Base-by-base conservation (phyloP, 805 yeast genomes). In the Candida dendrica region DNA sequence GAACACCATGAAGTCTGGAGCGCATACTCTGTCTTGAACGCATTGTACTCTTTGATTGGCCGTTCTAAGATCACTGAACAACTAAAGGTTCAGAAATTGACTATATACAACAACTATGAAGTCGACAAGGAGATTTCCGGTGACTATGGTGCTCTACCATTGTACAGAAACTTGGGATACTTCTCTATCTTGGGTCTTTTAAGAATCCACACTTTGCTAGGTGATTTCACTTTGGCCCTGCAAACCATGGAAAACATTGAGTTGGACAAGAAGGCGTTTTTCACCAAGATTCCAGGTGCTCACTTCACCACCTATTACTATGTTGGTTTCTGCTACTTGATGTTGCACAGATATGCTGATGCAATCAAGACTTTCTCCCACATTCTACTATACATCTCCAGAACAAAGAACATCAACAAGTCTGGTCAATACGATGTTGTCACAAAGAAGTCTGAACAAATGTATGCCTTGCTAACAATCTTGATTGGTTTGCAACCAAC, bases 251-350 rank as follows among this genome's bases (percentile, higher is more conserved):
- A 71, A 47, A 62, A 63, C 42, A 65, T 72, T 40, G 74, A 71
- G 43, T 55, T 72, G 44, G 66, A 67, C 50, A 72, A 71, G 56
- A 66, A 61, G 51, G 70, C 72, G n/a, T 64, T 68, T 48, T 68
- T 68, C 55, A 63, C 74, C 15, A 63, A 66, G 44, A 70, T 72
- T 36, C 68, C 75, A 37, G 71, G 74, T 20, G 71, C 72, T 36
- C 77, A 72, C 53, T 70, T 69, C 58, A 68, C 74, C 30, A 70
- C 73, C 39, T 72, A 72, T 57, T 72, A 72, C 59, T 72, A 72
- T 47, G 74, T 70, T 35, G 77, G 76, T 2, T 69, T 67, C 59
- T 67, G 75, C 53, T 71, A 71, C 58, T 53, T 72, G 52, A 72
- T 72, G 77, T 56, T 71, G 50, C 66, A 71, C 47, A 60, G 77